phyloP scores from a whole-genome alignment of 768 basidiomycete species.

The Cystobasidium ongulense region DNA sequence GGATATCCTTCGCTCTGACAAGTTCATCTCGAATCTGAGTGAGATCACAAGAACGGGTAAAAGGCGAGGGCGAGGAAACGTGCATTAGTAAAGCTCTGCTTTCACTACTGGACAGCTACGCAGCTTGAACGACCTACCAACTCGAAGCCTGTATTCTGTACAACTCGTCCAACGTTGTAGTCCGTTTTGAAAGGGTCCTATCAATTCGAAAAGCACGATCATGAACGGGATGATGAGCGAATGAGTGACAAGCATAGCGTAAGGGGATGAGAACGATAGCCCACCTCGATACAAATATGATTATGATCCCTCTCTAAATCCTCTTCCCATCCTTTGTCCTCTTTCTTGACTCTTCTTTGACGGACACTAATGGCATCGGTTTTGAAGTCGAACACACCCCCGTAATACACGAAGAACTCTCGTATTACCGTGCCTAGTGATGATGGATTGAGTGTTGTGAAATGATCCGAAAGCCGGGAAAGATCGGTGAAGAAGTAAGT shows the following conservation, averaged over 20 bases:
- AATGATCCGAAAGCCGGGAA: background rate
- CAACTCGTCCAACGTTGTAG: background rate
- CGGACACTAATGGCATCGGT: background rate
- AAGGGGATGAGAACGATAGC: background rate
- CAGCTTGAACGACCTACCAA: background rate
- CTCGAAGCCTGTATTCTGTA: background rate
- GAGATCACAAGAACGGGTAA: background rate
- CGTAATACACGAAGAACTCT: background rate
- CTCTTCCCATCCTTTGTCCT: background rate
- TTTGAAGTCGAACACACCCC: background rate
- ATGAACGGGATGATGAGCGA: background rate
- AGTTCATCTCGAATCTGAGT: background rate
- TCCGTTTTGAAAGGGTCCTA: conserved; percentile 1
- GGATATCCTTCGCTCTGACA: background rate
- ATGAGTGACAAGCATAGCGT: background rate
- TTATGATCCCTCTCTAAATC: background rate
- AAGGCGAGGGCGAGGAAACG: background rate
- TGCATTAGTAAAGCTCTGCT: background rate
- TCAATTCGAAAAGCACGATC: background rate
- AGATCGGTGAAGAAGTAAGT: background rate
- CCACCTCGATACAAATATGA: background rate
- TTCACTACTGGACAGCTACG: too few relatives aligned
- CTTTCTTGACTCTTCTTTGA: background rate
- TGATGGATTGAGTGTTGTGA: background rate
- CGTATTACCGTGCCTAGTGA: background rate